A percentile compares a stretch with the other conserved stretches of the same genome.
These are phyloP conservation scores for Rossbeevera mucosa DNA, from an alignment of 768 basidiomycete species.

Conservation along the genomic window DNA sequence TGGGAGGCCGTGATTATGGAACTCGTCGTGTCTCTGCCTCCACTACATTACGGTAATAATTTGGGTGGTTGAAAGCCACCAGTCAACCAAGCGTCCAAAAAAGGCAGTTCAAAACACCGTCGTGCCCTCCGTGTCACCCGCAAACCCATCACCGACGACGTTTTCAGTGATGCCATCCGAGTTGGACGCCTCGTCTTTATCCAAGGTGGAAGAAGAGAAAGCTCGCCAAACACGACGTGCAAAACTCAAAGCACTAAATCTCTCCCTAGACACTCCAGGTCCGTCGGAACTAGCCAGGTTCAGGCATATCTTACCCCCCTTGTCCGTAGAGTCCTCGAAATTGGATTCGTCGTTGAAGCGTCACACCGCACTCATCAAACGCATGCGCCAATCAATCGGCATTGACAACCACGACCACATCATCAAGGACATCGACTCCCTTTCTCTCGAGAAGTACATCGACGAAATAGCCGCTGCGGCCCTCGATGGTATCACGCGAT, in stretches of 20 bases:
- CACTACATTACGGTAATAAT: too few relatives aligned
- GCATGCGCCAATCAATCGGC: conserved; percentile 82
- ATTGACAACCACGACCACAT: conserved; percentile 80
- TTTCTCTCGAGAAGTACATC: conserved; percentile 92
- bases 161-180: neutral
- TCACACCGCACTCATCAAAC: conserved; percentile 93
- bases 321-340: conserved; percentile 56
- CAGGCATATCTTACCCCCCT: conserved; percentile 6
- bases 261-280: conserved; percentile 47
- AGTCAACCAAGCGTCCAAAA: neutral
- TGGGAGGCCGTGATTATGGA: neutral
- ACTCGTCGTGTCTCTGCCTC: neutral
- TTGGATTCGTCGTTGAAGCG: conserved; percentile 94
- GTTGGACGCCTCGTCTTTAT: conserved; percentile 22
- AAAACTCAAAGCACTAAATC: conserved; percentile 56
- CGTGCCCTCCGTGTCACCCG: conserved; percentile 9
- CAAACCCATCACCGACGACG: conserved; percentile 8
- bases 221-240: conserved; percentile 52
- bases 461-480: conserved; percentile 90
- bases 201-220: conserved; percentile 48
- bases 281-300: conserved; percentile 12
- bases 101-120: neutral
- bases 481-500: conserved; percentile 78
- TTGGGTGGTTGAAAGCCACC: too few relatives aligned
- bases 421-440: conserved; percentile 84